phyloP scores from a whole-genome alignment of 2,329 filamentous ascomycete genomes.

The Chaetomiaceae sp. region DNA sequence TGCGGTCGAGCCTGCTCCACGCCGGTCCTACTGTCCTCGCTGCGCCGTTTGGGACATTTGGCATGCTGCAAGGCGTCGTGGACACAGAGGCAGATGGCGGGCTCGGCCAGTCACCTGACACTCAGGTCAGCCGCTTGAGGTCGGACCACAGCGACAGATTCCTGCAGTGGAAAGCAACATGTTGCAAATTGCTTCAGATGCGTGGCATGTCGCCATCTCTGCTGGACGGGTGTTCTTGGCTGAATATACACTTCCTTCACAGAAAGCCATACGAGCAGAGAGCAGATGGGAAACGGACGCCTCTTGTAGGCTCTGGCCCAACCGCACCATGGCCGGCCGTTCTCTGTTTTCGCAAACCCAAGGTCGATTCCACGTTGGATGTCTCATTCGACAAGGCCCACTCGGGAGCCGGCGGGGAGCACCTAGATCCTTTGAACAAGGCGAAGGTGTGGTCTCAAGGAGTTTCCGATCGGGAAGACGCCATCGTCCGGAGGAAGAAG shows the following conservation, averaged over 20 bases:
- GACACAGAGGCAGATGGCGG: conserved; percentile 36
- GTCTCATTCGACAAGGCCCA: conserved; percentile 38
- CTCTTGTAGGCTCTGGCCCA: conserved; percentile 33
- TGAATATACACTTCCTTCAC: conserved; percentile 47
- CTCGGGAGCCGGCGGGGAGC: conserved; percentile 37
- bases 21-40: conserved; percentile 46
- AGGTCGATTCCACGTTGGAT: conserved; percentile 28
- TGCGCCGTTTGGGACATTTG: conserved; percentile 51
- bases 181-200: conserved; percentile 47
- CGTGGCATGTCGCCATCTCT: conserved; percentile 44
- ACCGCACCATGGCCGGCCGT: conserved; percentile 50
- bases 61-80: conserved; percentile 37
- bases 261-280: conserved; percentile 41
- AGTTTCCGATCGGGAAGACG: conserved; percentile 43
- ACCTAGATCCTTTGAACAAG: conserved; percentile 45
- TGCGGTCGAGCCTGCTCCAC: conserved; percentile 37
- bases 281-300: conserved; percentile 39
- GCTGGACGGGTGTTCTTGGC: conserved; percentile 45
- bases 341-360: conserved; percentile 30
- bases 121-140: conserved; percentile 43
- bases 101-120: conserved; percentile 49
- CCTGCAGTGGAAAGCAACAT: conserved; percentile 47
- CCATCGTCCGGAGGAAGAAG: conserved; percentile 44
- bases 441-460: conserved; percentile 48
- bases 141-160: conserved; percentile 39